Percentiles rank a stretch among this genome's conserved stretches.
These are phyloP conservation scores for Ustilago curta DNA, from an alignment of 1,284 basidiomycete species.

Conservation along the genomic window DNA sequence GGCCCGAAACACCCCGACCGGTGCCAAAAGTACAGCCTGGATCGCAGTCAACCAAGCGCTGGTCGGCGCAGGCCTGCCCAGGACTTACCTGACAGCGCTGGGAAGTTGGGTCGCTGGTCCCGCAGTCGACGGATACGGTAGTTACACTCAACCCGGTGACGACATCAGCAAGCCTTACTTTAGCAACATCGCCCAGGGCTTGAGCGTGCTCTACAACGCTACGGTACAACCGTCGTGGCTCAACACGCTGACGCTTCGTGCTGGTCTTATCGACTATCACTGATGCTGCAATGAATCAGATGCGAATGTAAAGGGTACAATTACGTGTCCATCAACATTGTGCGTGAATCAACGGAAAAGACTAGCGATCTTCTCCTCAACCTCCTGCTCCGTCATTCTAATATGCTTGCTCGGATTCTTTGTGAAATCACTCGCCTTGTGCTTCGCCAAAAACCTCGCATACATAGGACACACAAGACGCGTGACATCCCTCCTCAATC, in stretches of 20 bases:
- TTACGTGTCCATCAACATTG: conserved; percentile 1
- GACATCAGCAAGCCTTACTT: conserved; percentile 62
- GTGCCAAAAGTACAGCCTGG: conserved; percentile 10
- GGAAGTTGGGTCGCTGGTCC: conserved; percentile 68
- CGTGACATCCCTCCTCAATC: conserved; percentile 52
- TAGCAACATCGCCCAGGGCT: conserved; percentile 46
- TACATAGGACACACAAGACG: conserved; percentile 60
- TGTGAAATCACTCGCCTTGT: conserved; percentile 56
- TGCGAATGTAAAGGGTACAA: conserved; percentile 17
- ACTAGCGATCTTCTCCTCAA: conserved; percentile 53
- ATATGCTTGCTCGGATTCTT: conserved; percentile 64
- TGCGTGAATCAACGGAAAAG: conserved; percentile 41
- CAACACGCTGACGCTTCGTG: conserved; percentile 40
- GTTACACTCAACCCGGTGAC: conserved; percentile 58
- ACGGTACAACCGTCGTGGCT: conserved; percentile 46
- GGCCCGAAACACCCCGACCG: conserved; percentile 8
- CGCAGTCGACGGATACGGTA: conserved; percentile 49
- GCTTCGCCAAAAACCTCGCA: conserved; percentile 53
- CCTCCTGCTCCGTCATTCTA: conserved; percentile 56
- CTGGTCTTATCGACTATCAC: conserved; percentile 65
- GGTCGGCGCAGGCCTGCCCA: conserved; percentile 22
- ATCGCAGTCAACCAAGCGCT: conserved; percentile 11
- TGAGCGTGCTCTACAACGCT: conserved; percentile 57
- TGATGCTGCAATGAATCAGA: conserved; percentile 8
- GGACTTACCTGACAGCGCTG: conserved; percentile 47